Evolutionary conservation across 805 yeast genomes (phyloP).

Genomic region (Saturnispora zaruensis): DNA sequence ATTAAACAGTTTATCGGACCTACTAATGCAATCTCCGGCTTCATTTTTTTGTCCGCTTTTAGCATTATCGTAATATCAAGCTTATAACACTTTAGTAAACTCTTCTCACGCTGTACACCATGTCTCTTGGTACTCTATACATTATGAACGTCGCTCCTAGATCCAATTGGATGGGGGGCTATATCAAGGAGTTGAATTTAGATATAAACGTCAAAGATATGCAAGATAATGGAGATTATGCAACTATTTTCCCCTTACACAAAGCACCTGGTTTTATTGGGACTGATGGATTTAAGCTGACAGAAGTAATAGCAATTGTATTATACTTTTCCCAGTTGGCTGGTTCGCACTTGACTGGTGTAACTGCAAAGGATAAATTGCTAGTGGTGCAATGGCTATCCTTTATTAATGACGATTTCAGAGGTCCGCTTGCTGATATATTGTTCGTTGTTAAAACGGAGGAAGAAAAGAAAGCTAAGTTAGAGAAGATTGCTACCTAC

Average conservation of each 20-base stretch:
- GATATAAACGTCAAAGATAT: slow-evolving; percentile 41
- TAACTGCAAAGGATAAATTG: slow-evolving; percentile 50
- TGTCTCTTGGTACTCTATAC: slow-evolving; percentile 17
- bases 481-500: not conserved
- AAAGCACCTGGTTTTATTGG: slow-evolving; percentile 58
- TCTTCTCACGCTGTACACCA: slow-evolving; percentile 18
- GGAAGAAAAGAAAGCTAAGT: slow-evolving; percentile 1
- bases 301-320: slow-evolving; percentile 56
- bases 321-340: slow-evolving; percentile 33
- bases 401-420: slow-evolving; percentile 51
- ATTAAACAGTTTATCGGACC: too few relatives aligned
- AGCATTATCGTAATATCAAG: not conserved
- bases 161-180: slow-evolving; percentile 35
- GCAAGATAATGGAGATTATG: slow-evolving; percentile 34
- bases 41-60: not conserved
- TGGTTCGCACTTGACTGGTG: slow-evolving; percentile 44
- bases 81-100: not conserved
- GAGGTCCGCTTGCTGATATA: not conserved
- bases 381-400: slow-evolving; percentile 69
- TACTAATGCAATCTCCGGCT: too few relatives aligned
- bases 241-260: slow-evolving; percentile 50
- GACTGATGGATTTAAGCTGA: slow-evolving; percentile 55
- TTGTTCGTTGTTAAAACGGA: slow-evolving; percentile 6
- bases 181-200: slow-evolving; percentile 45
- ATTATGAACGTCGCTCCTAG: slow-evolving; percentile 22